Evolutionary conservation across 78 protist genomes (phyloP), one percentile per base, ranked within the genome.

Genomic region (Dictyostelium firmibasis): DNA sequence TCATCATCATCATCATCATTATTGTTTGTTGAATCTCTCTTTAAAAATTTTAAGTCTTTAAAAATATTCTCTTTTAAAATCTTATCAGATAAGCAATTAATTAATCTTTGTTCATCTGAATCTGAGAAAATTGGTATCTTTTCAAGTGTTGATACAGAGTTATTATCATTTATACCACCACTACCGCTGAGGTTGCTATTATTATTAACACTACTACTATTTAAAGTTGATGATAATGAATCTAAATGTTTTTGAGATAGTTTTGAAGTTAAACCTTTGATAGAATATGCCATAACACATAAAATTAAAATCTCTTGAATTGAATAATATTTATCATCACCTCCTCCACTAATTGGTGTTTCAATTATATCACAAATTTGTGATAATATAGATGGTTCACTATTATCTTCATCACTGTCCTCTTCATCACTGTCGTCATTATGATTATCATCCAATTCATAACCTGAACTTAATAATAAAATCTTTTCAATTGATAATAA

Each of bases 401-500:
- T 7, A 75, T 35, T 74, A 31, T 74, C 81, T 35, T 74, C 53
- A 16, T 74, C 23, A 62, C 64, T 78, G 25, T 74, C 72, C 35
- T 33, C 10, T 3, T 70, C 50, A 10, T 86, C 85, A 14, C 79
- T 85, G 7, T 64, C 86, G 18, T 47, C 83, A 23, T 86, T 84
- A n/a, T 60, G 44, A n/a, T 77, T 84, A 43, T 62, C 79, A 2
- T 79, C 81, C 0, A 29, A 43, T 36, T 77, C 33, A 41, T 20
- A 10, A 69, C 47, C 64, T 6, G 83, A 75, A 23, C 44, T 29
- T 44, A 89, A 69, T 50, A 89, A 89, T 70, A 89, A 50, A n/a
- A 89, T 89, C 53, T 81, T 89, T 60, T 89, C 94, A 29, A 89
- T 43, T 50, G 94, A 89, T 69, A 89, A 25, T 25, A 89, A 29